Evolutionary conservation across 495 filamentous ascomycete genomes (phyloP), one percentile per base, ranked within the genome.

Genomic region (Penicillium egyptiacum): DNA sequence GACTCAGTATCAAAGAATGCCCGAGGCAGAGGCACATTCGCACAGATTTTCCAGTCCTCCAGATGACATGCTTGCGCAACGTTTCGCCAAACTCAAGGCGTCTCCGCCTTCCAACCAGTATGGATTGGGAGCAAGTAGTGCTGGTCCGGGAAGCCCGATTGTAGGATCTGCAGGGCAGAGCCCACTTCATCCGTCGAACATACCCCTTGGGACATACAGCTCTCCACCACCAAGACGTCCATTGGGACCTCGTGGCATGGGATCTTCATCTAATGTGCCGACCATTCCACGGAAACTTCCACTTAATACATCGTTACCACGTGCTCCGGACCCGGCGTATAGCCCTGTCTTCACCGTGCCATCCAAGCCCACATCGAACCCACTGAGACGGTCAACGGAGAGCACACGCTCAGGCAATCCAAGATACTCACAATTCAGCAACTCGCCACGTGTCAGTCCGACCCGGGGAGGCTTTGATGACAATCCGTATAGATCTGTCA

Each of bases 261-360:
- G 79, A 26, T 71, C 75, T 30, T 65, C 71, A 31, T 60, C 72
- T 19, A 57, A 55, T 19, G 68, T 63, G 11, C 80, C 81, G 19
- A 73, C 70, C n/a, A 62, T 76, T 22, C 83, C 83, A 17, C 79
- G 78, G 1, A 84, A 86, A 47, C 63, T 85, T 9, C 80, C 81
- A 16, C 63, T 90, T 4, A 75, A 83, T 54, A 79, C 74, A 25
- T 75, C 80, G 4, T 78, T 97, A 62, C 92, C 92, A 22, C 85
- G 86, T 67, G 75, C 88, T 12, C 92, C 92, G 16, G 90, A 87
- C 65, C 90, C 91, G 12, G 86, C 93, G 10, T 97, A 97, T 62
- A 93, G 86, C 62, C 92, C 92, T 37, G 72, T 76, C 55, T 72
- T 67, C 64, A 73, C 75, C 0, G 70, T 72, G 59, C 78, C 75